Base-by-base conservation (phyloP, 176 grass and related monocot genomes). In the Ampelocalamus luodianensis region DNA sequence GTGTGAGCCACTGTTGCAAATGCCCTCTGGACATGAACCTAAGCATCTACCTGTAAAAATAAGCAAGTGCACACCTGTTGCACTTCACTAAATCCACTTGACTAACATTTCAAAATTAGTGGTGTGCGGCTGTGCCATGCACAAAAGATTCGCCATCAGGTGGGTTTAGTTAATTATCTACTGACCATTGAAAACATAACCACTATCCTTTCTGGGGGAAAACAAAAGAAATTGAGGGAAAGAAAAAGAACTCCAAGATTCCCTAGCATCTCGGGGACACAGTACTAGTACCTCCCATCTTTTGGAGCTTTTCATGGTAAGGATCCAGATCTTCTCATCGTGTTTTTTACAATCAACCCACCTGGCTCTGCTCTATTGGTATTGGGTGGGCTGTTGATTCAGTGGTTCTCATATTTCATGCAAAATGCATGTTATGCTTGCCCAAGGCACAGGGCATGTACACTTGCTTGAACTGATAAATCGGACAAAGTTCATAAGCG, bases 121-220 rank as follows among this genome's bases (percentile, higher is more conserved):
- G 18, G 4, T 74, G 64, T 62, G 82, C 77, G 51, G 61, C 42
- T 39, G 71, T 85, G 83, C 80, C 79, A 50, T 62, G 59, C 79
- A 45, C 67, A 11, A 37, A 68, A 83, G 84, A 90, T 90, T 90
- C 79, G 74, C 16, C 59, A 12, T 83, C 79, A 87, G 84, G 67
- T 87, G 84, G 88, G 53, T 77, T 23, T 63, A 40, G 27, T 76
- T 60, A 65, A 45, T 64, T 54, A 71, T 43, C 51, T 24, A 50
- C 59, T 9, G 72, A 27, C 70, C 72, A 76, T 81, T 23, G 88
- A 46, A 86, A 82, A 36, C 27, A 58, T 48, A 59, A 27, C 76
- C 50, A 17, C 46, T 37, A 85, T 85, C 87, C 76, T 60, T 78
- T 66, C 84, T 90, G 84, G 73, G 74, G 18, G 10, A 3, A 3